Base-by-base conservation (phyloP, 768 basidiomycete genomes). In the Scleroderma bovista region DNA sequence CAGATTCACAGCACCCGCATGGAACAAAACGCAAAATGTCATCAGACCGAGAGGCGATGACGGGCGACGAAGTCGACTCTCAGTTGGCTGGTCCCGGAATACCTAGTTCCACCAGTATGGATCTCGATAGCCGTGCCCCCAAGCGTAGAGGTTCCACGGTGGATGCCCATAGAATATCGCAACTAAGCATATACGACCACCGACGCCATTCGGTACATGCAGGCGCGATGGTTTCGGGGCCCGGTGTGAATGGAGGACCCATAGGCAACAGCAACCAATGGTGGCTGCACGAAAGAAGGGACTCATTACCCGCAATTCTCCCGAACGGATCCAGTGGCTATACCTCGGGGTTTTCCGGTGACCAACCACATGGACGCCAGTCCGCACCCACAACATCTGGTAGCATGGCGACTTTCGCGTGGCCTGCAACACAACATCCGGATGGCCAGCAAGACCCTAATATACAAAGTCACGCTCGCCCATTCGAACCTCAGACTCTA, bases 11-110 rank as follows among this genome's bases (percentile, higher is more conserved):
- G 19, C 61, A 70, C 10, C 65, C 72, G 1, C 81, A 82, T 60
- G 87, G 88, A 46, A 83, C 80, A 51, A 92, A 92, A 66, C 79
- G 90, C 57, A 93, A 93, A 71, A 84, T 89, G 75, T 89, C 88
- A 20, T 72, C 75, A 55, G 87, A 88, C 73, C 75, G 79, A 49
- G 69, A 69, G 46, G 65, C 65, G 22, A 70, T 78, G 19, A 70
- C 77, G 26, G 75, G 75, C 43, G 83, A 84, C 57, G 86, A 87
- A 57, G 68, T 77, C 44, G 87, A 88, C 60, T 69, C 81, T 6
- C 81, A 82, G 53, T 72, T 89, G 46, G 74, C 77, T 38, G 87
- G 85, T 16, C 82, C 83, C 44, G 86, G 86, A 33, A 71, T 83
- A 40, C 78, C 81, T 17, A 82, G 79, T 52, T 72, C 69, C 50